Evolutionary conservation across 805 yeast genomes (phyloP).

Genomic region (Kluyveromyces aestuarii): DNA sequence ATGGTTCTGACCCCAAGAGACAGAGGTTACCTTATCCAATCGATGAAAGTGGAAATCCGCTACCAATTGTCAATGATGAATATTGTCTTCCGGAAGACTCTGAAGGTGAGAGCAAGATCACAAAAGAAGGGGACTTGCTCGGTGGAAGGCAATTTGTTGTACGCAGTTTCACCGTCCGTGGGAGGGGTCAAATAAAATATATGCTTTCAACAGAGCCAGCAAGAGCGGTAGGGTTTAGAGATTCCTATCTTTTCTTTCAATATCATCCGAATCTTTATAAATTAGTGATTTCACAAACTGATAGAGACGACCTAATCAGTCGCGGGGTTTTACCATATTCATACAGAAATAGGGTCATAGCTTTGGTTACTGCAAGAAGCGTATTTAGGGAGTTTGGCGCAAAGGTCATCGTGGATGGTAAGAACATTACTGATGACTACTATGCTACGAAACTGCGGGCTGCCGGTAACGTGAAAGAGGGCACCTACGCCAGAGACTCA

Average conservation of each 20-base stretch:
- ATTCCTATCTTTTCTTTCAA: conserved; percentile 81
- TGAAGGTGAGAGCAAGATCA: conserved; percentile 69
- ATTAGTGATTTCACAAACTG: conserved; percentile 61
- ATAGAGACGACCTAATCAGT: conserved; percentile 73
- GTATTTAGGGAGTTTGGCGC: conserved; percentile 91
- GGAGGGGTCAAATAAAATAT: conserved; percentile 57
- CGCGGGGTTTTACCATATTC: conserved; percentile 80
- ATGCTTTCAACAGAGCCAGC: conserved; percentile 97
- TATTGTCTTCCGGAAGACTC: conserved; percentile 67
- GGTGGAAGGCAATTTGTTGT: conserved; percentile 72
- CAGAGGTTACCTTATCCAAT: conserved; percentile 37
- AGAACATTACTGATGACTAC: conserved; percentile 77
- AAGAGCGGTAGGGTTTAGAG: conserved; percentile 87
- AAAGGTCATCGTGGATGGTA: conserved; percentile 69
- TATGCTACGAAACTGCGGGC: conserved; percentile 49
- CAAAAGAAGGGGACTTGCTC: conserved; percentile 51
- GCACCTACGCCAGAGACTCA: conserved; percentile 34
- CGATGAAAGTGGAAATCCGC: conserved; percentile 63
- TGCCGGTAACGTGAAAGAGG: conserved; percentile 57
- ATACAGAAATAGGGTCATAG: conserved; percentile 83
- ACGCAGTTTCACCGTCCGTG: conserved; percentile 50
- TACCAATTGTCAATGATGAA: conserved; percentile 64
- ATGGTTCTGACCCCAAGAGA: conserved; percentile 21
- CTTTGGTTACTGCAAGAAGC: conserved; percentile 83
- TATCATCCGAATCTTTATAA: conserved; percentile 72